These are phyloP conservation scores for Isabelozyma rhagii DNA, from an alignment of 805 yeast genomes.

Conservation along the genomic window DNA sequence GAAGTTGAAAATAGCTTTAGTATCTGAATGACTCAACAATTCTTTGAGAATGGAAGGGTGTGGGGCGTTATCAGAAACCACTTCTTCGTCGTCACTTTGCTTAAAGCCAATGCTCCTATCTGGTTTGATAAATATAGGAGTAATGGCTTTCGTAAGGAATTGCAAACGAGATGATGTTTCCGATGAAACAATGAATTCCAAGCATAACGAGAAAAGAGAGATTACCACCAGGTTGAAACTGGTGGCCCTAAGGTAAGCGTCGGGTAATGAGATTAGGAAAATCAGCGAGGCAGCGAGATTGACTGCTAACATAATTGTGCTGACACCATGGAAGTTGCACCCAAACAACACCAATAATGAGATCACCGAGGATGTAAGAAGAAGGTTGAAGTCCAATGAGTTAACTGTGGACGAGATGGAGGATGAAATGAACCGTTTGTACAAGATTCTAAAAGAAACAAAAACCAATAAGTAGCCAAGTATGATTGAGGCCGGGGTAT, in stretches of 20 bases:
- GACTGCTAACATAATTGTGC: slow-evolving; percentile 19
- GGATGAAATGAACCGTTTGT: slow-evolving; percentile 3
- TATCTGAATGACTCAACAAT: slow-evolving; percentile 49
- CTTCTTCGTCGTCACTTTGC: not conserved
- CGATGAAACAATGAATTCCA: slow-evolving; percentile 19
- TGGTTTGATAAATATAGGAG: slow-evolving; percentile 20
- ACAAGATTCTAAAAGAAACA: slow-evolving; percentile 10
- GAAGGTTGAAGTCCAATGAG: slow-evolving; percentile 1
- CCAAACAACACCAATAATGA: slow-evolving; percentile 2
- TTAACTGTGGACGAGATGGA: slow-evolving; percentile 5
- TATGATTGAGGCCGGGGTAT: slow-evolving; percentile 1
- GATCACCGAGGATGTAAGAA: slow-evolving; percentile 1
- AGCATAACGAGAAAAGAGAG: slow-evolving; percentile 11
- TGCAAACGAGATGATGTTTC: slow-evolving; percentile 3
- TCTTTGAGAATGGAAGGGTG: slow-evolving; percentile 22
- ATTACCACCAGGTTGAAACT: slow-evolving; percentile 12
- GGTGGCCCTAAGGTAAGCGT: slow-evolving; percentile 13
- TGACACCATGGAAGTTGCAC: slow-evolving; percentile 3
- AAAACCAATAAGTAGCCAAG: slow-evolving; percentile 17
- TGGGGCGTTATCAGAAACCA: not conserved
- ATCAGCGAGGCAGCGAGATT: slow-evolving; percentile 21
- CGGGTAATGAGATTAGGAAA: slow-evolving; percentile 21
- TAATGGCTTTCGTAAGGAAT: slow-evolving; percentile 8
- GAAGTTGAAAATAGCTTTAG: slow-evolving; percentile 86
- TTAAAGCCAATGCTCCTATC: slow-evolving; percentile 7